A percentile compares a stretch with the other conserved stretches of the same genome.
Evolutionary conservation across 805 yeast genomes (phyloP).

Genomic region (Pichia membranifaciens): DNA sequence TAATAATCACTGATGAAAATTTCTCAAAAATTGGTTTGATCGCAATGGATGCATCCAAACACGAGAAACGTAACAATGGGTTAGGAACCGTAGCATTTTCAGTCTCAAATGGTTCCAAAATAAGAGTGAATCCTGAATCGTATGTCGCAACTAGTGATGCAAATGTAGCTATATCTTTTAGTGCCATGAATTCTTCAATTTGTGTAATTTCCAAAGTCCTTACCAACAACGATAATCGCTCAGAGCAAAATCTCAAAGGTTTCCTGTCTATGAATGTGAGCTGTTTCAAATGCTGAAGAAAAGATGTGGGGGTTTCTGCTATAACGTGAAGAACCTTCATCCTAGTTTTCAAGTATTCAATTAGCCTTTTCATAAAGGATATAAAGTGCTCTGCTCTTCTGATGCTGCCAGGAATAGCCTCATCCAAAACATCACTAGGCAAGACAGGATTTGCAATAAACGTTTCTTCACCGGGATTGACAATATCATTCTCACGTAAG

Average conservation of each 20-base stretch:
- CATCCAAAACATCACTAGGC: slow-evolving; percentile 78
- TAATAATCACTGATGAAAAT: slow-evolving; percentile 86
- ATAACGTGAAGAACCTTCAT: slow-evolving; percentile 97
- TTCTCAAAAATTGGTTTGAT: slow-evolving; percentile 95
- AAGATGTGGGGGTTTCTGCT: slow-evolving; percentile 95
- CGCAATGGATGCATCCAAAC: slow-evolving; percentile 96
- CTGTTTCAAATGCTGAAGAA: slow-evolving; percentile 87
- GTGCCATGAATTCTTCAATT: slow-evolving; percentile 85
- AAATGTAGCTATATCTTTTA: slow-evolving; percentile 93
- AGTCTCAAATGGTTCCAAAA: slow-evolving; percentile 92
- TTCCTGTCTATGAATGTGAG: slow-evolving; percentile 88
- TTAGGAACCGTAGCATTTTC: slow-evolving; percentile 93
- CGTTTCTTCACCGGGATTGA: slow-evolving; percentile 50
- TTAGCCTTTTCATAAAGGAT: slow-evolving; percentile 84
- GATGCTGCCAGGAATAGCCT: slow-evolving; percentile 96
- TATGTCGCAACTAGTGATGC: slow-evolving; percentile 95
- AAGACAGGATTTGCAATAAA: slow-evolving; percentile 85
- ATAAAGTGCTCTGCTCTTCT: slow-evolving; percentile 96
- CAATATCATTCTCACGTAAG: slow-evolving; percentile 70
- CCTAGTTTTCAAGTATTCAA: slow-evolving; percentile 91
- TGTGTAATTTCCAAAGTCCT: slow-evolving; percentile 83
- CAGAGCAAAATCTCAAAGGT: slow-evolving; percentile 89
- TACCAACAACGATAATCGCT: slow-evolving; percentile 80
- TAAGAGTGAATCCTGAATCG: slow-evolving; percentile 86
- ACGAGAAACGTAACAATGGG: slow-evolving; percentile 87